Conservation (phyloP, 306 rosid genomes). For the Lagenaria siceraria region DNA sequence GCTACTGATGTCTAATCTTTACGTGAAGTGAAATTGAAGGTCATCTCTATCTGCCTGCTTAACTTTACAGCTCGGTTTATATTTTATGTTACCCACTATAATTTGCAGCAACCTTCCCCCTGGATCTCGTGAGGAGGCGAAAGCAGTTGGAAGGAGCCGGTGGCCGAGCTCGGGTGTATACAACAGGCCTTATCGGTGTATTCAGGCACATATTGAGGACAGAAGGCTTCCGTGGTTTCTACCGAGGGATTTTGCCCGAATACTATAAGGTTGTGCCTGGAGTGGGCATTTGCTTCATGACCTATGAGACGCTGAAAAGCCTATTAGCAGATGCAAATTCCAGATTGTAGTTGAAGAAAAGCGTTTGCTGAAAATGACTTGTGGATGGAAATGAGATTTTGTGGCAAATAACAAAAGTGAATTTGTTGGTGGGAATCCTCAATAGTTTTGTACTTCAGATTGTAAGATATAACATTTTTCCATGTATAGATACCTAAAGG, state of each 20-base stretch:
- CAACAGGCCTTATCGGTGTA: slow-evolving; percentile 55
- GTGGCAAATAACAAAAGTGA: neutral
- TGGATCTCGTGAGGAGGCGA: slow-evolving; percentile 94
- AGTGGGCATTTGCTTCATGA: slow-evolving; percentile 96
- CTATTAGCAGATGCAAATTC: slow-evolving; percentile 44
- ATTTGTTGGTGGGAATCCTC: neutral
- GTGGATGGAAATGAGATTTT: neutral
- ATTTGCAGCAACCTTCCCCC: slow-evolving; percentile 88
- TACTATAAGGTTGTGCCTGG: slow-evolving; percentile 98
- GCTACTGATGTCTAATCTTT: neutral
- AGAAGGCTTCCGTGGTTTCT: slow-evolving; percentile 80
- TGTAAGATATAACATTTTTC: neutral
- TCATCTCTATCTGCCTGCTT: neutral
- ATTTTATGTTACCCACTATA: slow-evolving; percentile 17
- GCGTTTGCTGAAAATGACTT: neutral
- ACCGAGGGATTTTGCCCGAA: slow-evolving; percentile 91
- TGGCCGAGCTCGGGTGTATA: slow-evolving; percentile 85
- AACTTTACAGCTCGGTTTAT: slow-evolving; percentile 13
- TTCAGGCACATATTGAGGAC: slow-evolving; percentile 64
- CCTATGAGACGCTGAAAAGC: slow-evolving; percentile 78
- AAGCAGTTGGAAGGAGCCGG: slow-evolving; percentile 97
- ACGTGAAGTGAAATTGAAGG: neutral
- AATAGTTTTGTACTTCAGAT: neutral
- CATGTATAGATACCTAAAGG: neutral
- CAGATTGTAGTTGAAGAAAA: slow-evolving; percentile 13